Conservation (phyloP, 1,139 yeast genomes). For the Ogataea hybrid region DNA sequence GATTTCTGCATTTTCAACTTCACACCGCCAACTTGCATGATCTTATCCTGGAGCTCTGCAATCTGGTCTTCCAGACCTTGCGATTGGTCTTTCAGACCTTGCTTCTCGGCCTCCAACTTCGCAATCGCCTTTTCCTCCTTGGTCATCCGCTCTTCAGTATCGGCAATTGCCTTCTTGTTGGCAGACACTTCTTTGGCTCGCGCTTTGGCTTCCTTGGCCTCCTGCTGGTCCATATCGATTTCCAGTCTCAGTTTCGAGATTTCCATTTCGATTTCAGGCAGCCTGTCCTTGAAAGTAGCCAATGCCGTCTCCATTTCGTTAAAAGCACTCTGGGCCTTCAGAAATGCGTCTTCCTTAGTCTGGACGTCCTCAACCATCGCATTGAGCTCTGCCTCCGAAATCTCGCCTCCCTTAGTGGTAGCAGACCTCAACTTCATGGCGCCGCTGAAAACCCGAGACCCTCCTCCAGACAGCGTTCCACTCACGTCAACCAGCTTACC, state of each 20-base stretch:
- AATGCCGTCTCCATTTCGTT: constrained; percentile 61
- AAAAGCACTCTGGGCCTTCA: constrained; percentile 49
- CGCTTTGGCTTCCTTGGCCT: constrained; percentile 23
- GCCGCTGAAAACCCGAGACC: constrained; percentile 64
- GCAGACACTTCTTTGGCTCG: constrained; percentile 30
- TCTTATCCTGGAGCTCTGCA: constrained; percentile 62
- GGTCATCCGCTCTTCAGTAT: constrained; percentile 37
- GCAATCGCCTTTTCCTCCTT: constrained; percentile 40
- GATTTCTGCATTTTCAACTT: constrained; percentile 77
- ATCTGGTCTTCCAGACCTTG: constrained; percentile 59
- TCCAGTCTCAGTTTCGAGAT: constrained; percentile 64
- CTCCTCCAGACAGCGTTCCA: constrained; percentile 98
- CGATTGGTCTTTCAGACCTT: constrained; percentile 52
- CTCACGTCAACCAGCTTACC: constrained; percentile 94
- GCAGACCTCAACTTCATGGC: constrained; percentile 54
- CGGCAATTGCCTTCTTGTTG: constrained; percentile 20
- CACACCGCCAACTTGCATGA: constrained; percentile 92
- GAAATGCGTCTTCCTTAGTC: constrained; percentile 55
- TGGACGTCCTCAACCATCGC: constrained; percentile 52
- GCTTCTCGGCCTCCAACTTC: constrained; percentile 38
- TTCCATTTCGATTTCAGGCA: constrained; percentile 68
- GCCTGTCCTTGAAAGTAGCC: constrained; percentile 55
- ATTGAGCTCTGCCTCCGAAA: constrained; percentile 59
- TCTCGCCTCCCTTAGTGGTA: constrained; percentile 23
- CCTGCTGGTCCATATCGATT: constrained; percentile 49